Evolutionary conservation across 75 land plant genomes (phyloP), one percentile per base, ranked within the genome.

Genomic region (Selaginella tamariscina): DNA sequence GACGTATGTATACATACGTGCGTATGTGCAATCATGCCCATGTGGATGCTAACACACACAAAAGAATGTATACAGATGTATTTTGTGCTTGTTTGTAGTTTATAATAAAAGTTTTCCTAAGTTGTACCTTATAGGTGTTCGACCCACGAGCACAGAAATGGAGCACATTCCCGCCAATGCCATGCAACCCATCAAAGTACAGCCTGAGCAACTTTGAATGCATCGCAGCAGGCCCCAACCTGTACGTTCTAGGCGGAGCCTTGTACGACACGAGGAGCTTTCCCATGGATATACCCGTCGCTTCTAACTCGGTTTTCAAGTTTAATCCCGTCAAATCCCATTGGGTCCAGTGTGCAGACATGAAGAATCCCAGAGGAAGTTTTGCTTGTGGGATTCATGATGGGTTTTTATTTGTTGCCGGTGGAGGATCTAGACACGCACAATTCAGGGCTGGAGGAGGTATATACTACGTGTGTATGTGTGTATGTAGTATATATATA

Each of bases 381-480:
- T 92, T 92, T 71, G 97, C 95, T n/a, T 92, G 90, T 59, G 87
- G 81, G 2, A 78, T 80, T 0, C 33, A 65, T 27, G 65, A 56
- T 1, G 13, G 65, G 29, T 30, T 31, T 2, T 75, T 88, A 24
- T 1, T 88, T 26, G 95, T 89, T 0, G 97, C 97, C 0, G 97
- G 97, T 0, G 97, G 97, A 1, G 95, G 97, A 32, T 89, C 97
- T 0, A 62, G 97, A 49, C 97, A 92, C 33, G 64, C 66, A 0
- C 56, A 80, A 64, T 86, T 84, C 33, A 78, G 81, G 5, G 84
- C 83, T 0, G 88, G 74, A 0, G 97, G 97, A 28, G n/a, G n/a
- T n/a, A n/a, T n/a, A n/a, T n/a, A n/a, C n/a, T n/a, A n/a, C n/a
- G n/a, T n/a, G n/a, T n/a, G n/a, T n/a, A n/a, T n/a, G n/a, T n/a